phyloP scores from a whole-genome alignment of 2,329 filamentous ascomycete species.

The Anthostomella pinea region DNA sequence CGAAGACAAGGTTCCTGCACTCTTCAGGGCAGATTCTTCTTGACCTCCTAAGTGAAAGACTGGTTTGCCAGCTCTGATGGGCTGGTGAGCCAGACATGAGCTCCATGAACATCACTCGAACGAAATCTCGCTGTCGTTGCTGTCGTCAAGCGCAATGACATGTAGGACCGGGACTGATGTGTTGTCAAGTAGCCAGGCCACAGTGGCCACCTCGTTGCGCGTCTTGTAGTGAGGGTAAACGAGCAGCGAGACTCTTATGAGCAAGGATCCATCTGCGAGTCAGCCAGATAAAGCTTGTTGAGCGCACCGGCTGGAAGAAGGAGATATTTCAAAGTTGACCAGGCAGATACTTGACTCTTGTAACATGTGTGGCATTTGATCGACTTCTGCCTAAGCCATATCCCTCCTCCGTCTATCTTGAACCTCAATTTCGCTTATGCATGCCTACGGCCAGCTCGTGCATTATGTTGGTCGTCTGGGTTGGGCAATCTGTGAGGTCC shows the following conservation, averaged over 20 bases:
- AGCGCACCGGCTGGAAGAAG: slow-evolving; percentile 4
- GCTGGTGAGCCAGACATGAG: slow-evolving; percentile 5
- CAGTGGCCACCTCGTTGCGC: slow-evolving; percentile 4
- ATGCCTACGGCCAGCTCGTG: no score
- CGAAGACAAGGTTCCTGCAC: no score
- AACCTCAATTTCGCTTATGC: no score
- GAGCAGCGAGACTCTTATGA: slow-evolving; percentile 8
- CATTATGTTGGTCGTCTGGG: no score
- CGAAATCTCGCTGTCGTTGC: slow-evolving; percentile 6
- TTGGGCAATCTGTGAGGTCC: no score
- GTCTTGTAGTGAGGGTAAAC: slow-evolving; percentile 7
- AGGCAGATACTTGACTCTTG: slow-evolving; percentile 1
- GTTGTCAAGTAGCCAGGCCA: slow-evolving; percentile 3
- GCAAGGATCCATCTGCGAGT: slow-evolving; percentile 2
- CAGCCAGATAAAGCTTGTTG: slow-evolving; percentile 10
- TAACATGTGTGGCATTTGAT: no score
- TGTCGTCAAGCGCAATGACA: slow-evolving; percentile 7
- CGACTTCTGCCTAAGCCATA: no score
- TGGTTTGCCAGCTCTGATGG: slow-evolving; percentile 3
- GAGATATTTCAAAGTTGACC: slow-evolving; percentile 1
- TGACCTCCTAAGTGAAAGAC: no score
- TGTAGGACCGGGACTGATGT: slow-evolving; percentile 5
- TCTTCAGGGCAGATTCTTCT: no score
- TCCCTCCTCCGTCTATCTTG: no score
- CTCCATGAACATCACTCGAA: slow-evolving; percentile 11